Percentiles rank a stretch among this genome's conserved stretches.
Conservation (phyloP, 1,284 basidiomycete species). For the Macrocystidia cucumis region DNA sequence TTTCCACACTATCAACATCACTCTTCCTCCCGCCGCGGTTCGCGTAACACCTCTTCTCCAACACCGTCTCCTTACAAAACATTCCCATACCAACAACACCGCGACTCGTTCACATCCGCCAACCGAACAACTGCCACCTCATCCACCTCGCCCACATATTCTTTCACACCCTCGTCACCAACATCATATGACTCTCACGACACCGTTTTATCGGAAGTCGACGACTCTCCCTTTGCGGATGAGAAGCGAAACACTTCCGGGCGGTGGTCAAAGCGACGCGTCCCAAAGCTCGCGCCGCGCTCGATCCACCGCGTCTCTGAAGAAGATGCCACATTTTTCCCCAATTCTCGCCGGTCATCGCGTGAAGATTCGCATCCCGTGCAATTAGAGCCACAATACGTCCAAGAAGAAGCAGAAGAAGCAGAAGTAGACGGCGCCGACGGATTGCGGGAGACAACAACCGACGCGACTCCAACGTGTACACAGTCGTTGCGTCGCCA, state of each 20-base stretch:
- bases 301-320: neutral
- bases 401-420: constrained; percentile 12
- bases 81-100: neutral
- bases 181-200: constrained; percentile 26
- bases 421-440: constrained; percentile 23
- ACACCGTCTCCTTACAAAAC: neutral
- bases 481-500: constrained; percentile 41
- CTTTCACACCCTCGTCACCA: constrained; percentile 15
- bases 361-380: too few relatives aligned
- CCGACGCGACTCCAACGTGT: constrained; percentile 42
- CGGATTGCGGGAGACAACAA: constrained; percentile 16
- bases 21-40: constrained; percentile 7
- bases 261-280: neutral
- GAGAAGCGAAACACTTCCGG: neutral
- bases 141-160: constrained; percentile 10
- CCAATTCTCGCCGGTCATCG: constrained; percentile 2
- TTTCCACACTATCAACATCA: constrained; percentile 9
- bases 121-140: constrained; percentile 11
- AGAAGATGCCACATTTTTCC: neutral
- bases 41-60: constrained; percentile 9
- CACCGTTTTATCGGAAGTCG: constrained; percentile 12
- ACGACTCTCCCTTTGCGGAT: constrained; percentile 5
- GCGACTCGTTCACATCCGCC: constrained; percentile 9
- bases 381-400: too few relatives aligned
- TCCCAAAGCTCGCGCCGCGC: neutral